These are phyloP conservation scores for Linum usitatissimum DNA, from an alignment of 345 rosid species.

Conservation along the genomic window DNA sequence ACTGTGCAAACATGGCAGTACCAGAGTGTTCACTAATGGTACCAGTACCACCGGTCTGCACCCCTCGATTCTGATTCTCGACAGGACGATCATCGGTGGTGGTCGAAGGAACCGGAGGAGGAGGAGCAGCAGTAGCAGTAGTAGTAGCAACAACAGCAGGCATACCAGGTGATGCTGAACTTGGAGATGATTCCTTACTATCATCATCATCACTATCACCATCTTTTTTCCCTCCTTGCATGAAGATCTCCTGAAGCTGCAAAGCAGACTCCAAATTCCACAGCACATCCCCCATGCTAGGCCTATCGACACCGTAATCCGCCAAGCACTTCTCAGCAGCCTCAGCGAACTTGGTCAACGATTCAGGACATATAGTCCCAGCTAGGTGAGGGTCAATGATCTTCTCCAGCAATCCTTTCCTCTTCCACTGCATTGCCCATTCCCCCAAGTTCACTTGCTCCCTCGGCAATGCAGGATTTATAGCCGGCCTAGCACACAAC, in stretches of 20 bases:
- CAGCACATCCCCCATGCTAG: slow-evolving; percentile 53
- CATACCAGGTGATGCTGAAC: slow-evolving; percentile 11
- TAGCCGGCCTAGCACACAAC: slow-evolving; percentile 57
- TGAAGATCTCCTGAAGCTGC: slow-evolving; percentile 61
- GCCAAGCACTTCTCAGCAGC: slow-evolving; percentile 52
- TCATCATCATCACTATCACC: slow-evolving; percentile 8
- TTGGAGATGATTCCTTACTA: slow-evolving; percentile 7
- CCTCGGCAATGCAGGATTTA: slow-evolving; percentile 49
- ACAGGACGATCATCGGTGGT: slow-evolving; percentile 13
- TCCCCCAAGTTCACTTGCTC: slow-evolving; percentile 64
- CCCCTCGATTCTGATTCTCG: slow-evolving; percentile 16
- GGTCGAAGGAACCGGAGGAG: background rate
- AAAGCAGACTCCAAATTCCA: slow-evolving; percentile 69
- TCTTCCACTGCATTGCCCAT: slow-evolving; percentile 57
- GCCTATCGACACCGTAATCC: slow-evolving; percentile 50
- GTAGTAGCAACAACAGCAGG: slow-evolving; percentile 15
- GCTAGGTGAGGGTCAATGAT: slow-evolving; percentile 40
- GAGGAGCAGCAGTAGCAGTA: slow-evolving; percentile 13
- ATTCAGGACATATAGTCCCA: slow-evolving; percentile 42
- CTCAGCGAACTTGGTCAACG: slow-evolving; percentile 50
- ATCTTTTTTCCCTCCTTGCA: slow-evolving; percentile 46
- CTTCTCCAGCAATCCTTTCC: slow-evolving; percentile 34
- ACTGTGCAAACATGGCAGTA: slow-evolving; percentile 56
- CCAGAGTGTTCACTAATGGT: slow-evolving; percentile 47
- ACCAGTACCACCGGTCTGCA: background rate